phyloP scores from a whole-genome alignment of 1,284 basidiomycete species.

The Cerioporus squamosus region DNA sequence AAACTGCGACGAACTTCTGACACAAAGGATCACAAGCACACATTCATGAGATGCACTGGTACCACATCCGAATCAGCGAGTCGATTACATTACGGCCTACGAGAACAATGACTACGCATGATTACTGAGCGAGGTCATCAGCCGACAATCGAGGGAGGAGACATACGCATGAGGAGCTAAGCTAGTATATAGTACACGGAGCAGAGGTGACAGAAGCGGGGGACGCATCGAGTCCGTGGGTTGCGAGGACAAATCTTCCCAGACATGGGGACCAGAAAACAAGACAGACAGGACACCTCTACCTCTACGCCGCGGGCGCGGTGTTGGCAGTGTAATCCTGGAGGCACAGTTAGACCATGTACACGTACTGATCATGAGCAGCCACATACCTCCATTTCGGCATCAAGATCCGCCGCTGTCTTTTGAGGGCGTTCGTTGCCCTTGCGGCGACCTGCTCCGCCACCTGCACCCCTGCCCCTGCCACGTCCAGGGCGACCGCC shows the following conservation, averaged over 20 bases:
- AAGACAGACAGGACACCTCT: not conserved
- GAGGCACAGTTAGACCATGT: not conserved
- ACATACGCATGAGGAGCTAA: constrained; percentile 21
- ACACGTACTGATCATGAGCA: not conserved
- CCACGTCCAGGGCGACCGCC: constrained; percentile 51
- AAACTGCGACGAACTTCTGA: no score
- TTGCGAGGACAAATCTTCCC: constrained; percentile 2
- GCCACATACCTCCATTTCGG: constrained; percentile 78
- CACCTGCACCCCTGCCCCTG: constrained; percentile 20
- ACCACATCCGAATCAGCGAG: not conserved
- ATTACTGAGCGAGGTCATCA: constrained; percentile 13
- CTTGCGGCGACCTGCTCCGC: constrained; percentile 65
- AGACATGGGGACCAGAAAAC: not conserved
- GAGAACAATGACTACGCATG: constrained; percentile 15
- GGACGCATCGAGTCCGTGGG: constrained; percentile 7
- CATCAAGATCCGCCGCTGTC: constrained; percentile 76
- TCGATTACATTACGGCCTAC: constrained; percentile 19
- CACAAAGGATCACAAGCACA: not conserved
- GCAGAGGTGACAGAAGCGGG: not conserved
- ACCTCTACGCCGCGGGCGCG: constrained; percentile 20
- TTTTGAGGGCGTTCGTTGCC: constrained; percentile 66
- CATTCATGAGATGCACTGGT: not conserved
- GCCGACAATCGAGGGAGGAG: constrained; percentile 4
- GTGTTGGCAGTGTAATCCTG: constrained; percentile 76
- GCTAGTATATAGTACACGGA: constrained; percentile 24